Base-by-base conservation (phyloP, 257 asterid species). In the Fraxinus excelsior region DNA sequence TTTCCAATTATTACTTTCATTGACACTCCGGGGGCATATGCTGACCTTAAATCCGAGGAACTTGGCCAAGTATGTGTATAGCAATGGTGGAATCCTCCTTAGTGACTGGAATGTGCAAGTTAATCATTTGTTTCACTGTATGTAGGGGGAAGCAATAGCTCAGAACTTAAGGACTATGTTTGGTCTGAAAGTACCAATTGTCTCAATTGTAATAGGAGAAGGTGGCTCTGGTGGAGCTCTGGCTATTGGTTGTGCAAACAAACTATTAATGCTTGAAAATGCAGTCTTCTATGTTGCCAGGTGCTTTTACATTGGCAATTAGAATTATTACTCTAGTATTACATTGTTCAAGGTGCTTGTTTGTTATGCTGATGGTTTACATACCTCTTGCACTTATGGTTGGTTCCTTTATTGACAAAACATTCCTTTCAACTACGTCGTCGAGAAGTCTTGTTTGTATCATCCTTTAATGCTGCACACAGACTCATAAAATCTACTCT, bases 181-280 rank as follows among this genome's bases (percentile, higher is more conserved):
- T 89, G 99, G 99, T 82, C 85, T 95, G 84, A 93, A 91, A 85
- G 99, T 95, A 73, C 99, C 99, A 76, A 80, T 95, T 76, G 70
- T 96, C 74, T 91, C 98, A 44, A 89, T 96, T 84, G 94, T 96
- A 74, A 85, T 96, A 6, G 99, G 99, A 25, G 99, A 96, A 91
- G 99, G 99, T 72, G 99, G 99, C 40, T 96, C 99, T 58, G 99
- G 99, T 86, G 99, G 99, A 80, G 99, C 99, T 87, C 88, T 96
- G 82, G 99, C 99, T 71, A 93, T 96, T 88, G 99, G 91, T 78
- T 96, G 99, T 84, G 97, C 91, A 79, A 96, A 96, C 87, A 93
- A 91, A 91, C 83, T 96, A 72, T 76, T 93, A 73, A 93, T 96
- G 99, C 97, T 96, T 83, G 99, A 96, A 87, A 96, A 96, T 84